Evolutionary conservation across 2,329 filamentous ascomycete genomes (phyloP), one percentile per base, ranked within the genome.

Genomic region (Ilyonectria sp.): DNA sequence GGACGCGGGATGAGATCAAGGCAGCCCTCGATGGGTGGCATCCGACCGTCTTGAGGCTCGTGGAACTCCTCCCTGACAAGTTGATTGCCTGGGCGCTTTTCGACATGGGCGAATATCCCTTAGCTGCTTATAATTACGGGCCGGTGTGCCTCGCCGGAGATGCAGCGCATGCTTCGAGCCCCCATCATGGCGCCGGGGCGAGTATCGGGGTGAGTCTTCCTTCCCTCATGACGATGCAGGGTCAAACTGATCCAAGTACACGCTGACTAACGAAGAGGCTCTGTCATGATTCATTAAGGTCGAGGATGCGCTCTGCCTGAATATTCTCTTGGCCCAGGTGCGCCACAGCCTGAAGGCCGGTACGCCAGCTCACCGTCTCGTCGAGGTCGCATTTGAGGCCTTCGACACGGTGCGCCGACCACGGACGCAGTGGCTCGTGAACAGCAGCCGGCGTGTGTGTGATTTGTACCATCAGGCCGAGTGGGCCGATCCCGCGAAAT

Each of bases 381-480:
- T 43, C 40, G 40, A 43, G 40, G 40, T 17, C 40, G 26, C 50
- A 35, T 35, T 54, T 19, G 29, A 54, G 50, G 33, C 29, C 15
- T 54, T 33, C 29, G 50, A 54, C 26, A 35, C 4, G 5, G 29
- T 54, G 26, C 50, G 50, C 17, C 50, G 50, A 35, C 23, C 26
- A 33, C 23, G 50, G 29, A 54, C 50, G 8, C 50, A 54, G 50
- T 54, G 50, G 50, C 50, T 54, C 13, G 50, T 54, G 26, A 54
- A 54, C 29, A 54, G 50, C 50, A 54, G 50, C 50, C 31, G 50
- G 19, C 50, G 50, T 31, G 50, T 54, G n/a, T 35, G 26, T 35
- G 50, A 54, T 19, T 35, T 54, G 50, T 54, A 33, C 29, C 50
- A 54, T 19, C 50, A 54, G 50, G n/a, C 50, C 13, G 50, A 54